Evolutionary conservation across 2,329 filamentous ascomycete species (phyloP).

Genomic region (Pseudogymnoascus sp.): DNA sequence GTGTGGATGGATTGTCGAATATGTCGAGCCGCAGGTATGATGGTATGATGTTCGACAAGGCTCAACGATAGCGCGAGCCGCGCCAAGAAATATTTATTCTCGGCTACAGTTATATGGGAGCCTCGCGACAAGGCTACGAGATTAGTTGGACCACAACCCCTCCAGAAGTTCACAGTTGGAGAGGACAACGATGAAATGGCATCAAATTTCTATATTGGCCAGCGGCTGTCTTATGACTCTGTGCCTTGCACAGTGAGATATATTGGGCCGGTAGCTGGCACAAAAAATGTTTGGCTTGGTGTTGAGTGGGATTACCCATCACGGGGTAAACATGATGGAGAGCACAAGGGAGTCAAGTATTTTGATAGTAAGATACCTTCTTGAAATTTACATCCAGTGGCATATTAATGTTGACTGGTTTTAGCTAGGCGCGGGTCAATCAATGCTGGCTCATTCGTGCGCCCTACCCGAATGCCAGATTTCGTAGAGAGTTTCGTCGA

Average conservation of each 20-base stretch:
- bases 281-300: constrained; percentile 75
- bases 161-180: neutral
- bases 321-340: constrained; percentile 86
- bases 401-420: constrained; percentile 8
- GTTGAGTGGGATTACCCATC: constrained; percentile 92
- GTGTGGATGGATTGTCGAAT: neutral
- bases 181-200: constrained; percentile 16
- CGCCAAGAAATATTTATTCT: constrained; percentile 11
- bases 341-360: constrained; percentile 70
- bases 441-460: constrained; percentile 80
- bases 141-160: neutral
- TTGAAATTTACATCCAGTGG: constrained; percentile 1
- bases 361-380: constrained; percentile 61
- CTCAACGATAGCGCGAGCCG: neutral
- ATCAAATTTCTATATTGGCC: constrained; percentile 47
- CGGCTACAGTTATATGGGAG: neutral
- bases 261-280: constrained; percentile 68
- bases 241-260: constrained; percentile 81
- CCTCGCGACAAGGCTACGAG: constrained; percentile 10
- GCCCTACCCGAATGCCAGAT: constrained; percentile 67
- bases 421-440: constrained; percentile 55
- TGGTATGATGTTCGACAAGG: constrained; percentile 6
- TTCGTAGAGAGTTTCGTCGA: constrained; percentile 65
- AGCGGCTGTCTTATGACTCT: constrained; percentile 73
- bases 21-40: neutral